Evolutionary conservation across 2,329 filamentous ascomycete species (phyloP).

Genomic region (Colletotrichum zoysiae): DNA sequence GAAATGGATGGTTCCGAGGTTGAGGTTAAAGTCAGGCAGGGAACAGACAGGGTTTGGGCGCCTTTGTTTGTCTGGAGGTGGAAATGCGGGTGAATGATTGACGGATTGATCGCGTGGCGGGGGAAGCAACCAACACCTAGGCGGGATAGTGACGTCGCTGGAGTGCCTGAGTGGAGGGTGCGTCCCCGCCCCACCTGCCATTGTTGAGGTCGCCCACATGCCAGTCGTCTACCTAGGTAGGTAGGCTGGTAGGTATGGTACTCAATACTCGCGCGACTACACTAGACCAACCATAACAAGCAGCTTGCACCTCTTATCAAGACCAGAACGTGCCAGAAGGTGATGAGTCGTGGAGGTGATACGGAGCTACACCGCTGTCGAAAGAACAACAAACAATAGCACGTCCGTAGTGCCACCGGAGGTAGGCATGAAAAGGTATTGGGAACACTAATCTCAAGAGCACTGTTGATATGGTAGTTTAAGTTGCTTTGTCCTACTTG

Average conservation of each 20-base stretch:
- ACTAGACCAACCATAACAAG: background rate
- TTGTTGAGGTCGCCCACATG: background rate
- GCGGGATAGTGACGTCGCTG: slow-evolving; percentile 34
- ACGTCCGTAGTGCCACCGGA: background rate
- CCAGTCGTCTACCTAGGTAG: background rate
- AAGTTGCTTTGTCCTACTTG: background rate
- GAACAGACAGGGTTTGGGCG: background rate
- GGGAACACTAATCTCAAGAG: background rate
- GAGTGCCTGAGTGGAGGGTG: slow-evolving; percentile 10
- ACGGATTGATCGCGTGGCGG: slow-evolving; percentile 1
- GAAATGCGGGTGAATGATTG: slow-evolving; percentile 12
- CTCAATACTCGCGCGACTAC: background rate
- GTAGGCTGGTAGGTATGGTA: no score
- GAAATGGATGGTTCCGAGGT: slow-evolving; percentile 1
- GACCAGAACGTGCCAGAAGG: background rate
- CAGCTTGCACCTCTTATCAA: background rate
- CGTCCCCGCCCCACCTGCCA: background rate
- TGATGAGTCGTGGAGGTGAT: background rate
- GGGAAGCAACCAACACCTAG: background rate
- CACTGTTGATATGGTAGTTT: background rate
- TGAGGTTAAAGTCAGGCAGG: slow-evolving; percentile 16
- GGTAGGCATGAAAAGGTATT: background rate
- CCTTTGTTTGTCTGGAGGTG: slow-evolving; percentile 17
- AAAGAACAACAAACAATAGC: background rate
- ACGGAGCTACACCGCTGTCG: background rate